Percentiles rank a stretch among this genome's conserved stretches.
Evolutionary conservation across 2,329 filamentous ascomycete genomes (phyloP).

Genomic region (Westerdykella sp.): DNA sequence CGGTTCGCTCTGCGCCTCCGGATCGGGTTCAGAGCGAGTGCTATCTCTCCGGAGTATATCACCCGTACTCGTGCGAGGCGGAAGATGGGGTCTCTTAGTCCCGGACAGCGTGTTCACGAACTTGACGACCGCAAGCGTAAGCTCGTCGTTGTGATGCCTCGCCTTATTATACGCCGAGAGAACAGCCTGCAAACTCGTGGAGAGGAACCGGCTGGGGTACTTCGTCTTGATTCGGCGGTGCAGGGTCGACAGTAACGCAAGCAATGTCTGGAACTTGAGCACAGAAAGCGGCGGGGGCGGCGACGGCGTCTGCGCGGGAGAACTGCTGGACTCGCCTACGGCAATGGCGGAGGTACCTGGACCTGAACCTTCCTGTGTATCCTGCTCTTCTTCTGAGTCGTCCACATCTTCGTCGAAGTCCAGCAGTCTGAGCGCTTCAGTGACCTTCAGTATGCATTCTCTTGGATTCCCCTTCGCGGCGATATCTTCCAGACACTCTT

Average conservation of each 20-base stretch:
- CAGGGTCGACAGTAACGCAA: conserved; percentile 66
- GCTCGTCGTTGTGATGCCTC: conserved; percentile 52
- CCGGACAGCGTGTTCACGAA: conserved; percentile 64
- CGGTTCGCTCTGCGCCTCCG: conserved; percentile 47
- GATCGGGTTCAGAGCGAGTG: conserved; percentile 43
- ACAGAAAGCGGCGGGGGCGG: conserved; percentile 38
- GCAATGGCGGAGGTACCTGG: neutral
- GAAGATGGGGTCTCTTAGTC: conserved; percentile 59
- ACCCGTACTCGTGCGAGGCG: conserved; percentile 52
- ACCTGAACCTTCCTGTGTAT: conserved; percentile 16
- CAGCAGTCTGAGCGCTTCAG: conserved; percentile 62
- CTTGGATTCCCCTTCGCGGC: conserved; percentile 72
- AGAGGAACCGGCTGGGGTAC: conserved; percentile 71
- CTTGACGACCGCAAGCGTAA: conserved; percentile 63
- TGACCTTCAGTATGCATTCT: conserved; percentile 74
- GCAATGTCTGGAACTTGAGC: conserved; percentile 60
- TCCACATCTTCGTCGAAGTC: conserved; percentile 47
- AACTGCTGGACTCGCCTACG: conserved; percentile 28
- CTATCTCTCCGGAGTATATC: conserved; percentile 34
- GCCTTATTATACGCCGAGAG: conserved; percentile 59
- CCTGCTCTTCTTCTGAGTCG: conserved; percentile 50
- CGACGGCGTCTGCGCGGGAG: conserved; percentile 18
- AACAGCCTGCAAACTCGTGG: conserved; percentile 67
- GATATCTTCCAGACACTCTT: conserved; percentile 65
- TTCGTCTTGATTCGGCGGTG: conserved; percentile 71